These are phyloP conservation scores for Saccharomyces kudriavzevii DNA, from an alignment of 805 yeast species.

Conservation along the genomic window DNA sequence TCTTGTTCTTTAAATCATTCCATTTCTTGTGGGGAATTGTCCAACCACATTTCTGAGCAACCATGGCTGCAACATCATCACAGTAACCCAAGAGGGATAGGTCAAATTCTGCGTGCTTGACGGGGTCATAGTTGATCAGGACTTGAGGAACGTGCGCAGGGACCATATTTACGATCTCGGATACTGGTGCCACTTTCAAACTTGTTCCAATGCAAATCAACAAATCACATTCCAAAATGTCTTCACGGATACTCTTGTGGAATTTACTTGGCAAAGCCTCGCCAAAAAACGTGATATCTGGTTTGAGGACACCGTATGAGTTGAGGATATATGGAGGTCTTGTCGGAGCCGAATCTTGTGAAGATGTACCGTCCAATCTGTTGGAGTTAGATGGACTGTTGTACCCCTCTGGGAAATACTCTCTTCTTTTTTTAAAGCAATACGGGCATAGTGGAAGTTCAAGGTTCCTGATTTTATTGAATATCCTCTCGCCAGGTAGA, in stretches of 20 bases:
- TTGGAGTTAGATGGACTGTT: slow-evolving; percentile 3
- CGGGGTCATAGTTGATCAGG: slow-evolving; percentile 67
- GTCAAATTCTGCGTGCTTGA: slow-evolving; percentile 72
- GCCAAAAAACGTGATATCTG: slow-evolving; percentile 88
- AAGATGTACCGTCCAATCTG: background rate
- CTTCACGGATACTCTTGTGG: slow-evolving; percentile 51
- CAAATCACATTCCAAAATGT: slow-evolving; percentile 63
- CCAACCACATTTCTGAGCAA: slow-evolving; percentile 55
- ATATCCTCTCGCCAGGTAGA: slow-evolving; percentile 60
- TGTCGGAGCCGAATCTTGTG: background rate
- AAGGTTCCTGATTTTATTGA: slow-evolving; percentile 46
- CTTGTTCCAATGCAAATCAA: slow-evolving; percentile 85
- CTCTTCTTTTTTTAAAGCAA: slow-evolving; percentile 43
- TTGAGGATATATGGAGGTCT: slow-evolving; percentile 18
- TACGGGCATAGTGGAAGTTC: slow-evolving; percentile 67
- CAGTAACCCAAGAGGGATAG: slow-evolving; percentile 69
- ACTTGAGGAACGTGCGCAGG: slow-evolving; percentile 69
- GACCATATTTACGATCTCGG: slow-evolving; percentile 68
- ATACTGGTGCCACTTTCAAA: slow-evolving; percentile 87
- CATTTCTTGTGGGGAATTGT: slow-evolving; percentile 46
- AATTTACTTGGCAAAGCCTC: slow-evolving; percentile 69
- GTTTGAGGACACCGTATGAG: slow-evolving; percentile 77
- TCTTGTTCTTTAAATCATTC: slow-evolving; percentile 22
- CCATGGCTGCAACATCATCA: slow-evolving; percentile 68
- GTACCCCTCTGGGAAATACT: slow-evolving; percentile 18